Conservation (phyloP, 2,329 filamentous ascomycete genomes). For the Apiospora malaysiana region DNA sequence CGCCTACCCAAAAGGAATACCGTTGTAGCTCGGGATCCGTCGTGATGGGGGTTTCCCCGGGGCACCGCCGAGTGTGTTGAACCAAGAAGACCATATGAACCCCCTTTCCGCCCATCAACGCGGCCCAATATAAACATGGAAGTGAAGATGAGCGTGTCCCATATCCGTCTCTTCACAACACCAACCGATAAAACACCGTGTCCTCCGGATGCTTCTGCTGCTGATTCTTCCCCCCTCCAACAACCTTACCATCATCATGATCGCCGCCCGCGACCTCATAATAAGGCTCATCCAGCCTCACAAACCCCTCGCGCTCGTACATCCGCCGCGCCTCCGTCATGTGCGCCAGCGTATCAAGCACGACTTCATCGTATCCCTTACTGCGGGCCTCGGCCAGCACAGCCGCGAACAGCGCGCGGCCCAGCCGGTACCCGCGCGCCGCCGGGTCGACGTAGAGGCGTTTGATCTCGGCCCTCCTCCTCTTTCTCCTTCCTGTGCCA, state of each 20-base stretch:
- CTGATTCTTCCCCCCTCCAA: not conserved
- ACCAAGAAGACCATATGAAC: not conserved
- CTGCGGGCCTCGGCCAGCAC: conserved; percentile 6
- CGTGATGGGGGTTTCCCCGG: too few relatives aligned
- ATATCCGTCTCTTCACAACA: not conserved
- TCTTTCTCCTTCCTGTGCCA: not conserved
- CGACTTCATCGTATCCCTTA: conserved; percentile 1
- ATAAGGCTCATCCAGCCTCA: not conserved
- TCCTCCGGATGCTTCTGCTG: not conserved
- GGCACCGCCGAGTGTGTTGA: too few relatives aligned
- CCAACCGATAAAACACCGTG: conserved; percentile 9
- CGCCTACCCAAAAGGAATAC: too few relatives aligned
- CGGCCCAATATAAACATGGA: too few relatives aligned
- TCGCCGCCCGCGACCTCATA: not conserved
- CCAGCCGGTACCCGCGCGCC: conserved; percentile 1
- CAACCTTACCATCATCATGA: not conserved
- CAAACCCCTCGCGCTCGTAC: conserved; percentile 1
- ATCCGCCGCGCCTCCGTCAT: conserved; percentile 8
- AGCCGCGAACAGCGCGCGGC: conserved; percentile 11
- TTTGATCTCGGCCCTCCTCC: conserved; percentile 1
- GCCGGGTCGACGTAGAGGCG: conserved; percentile 19
- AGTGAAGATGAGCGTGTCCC: not conserved
- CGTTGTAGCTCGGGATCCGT: too few relatives aligned
- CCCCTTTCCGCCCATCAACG: too few relatives aligned
- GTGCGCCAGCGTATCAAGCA: conserved; percentile 13